Evolutionary conservation across 768 basidiomycete species (phyloP), one percentile per base, ranked within the genome.

Genomic region (Phylloporus rhodoxanthus): DNA sequence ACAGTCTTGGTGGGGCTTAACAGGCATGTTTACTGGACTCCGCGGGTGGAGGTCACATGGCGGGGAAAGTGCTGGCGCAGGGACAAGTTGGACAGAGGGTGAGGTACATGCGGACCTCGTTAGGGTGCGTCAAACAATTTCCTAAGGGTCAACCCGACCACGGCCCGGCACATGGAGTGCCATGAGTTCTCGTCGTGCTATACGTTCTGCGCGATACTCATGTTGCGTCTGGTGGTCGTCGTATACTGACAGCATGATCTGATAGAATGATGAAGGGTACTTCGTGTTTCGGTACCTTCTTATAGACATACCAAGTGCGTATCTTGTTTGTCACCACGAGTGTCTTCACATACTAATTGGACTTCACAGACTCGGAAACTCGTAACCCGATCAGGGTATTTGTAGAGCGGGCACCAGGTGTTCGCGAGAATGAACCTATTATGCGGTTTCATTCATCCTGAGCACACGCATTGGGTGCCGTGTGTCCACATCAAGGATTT

Each of bases 81-180:
- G 75, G 11, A 71, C 70, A 50, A 59, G 69, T 15, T 87, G 76
- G 68, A 81, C 75, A 15, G 87, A 90, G 53, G 88, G 89, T 8
- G 87, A 91, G 58, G 85, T 87, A 8, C 89, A 91, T 65, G 89
- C 81, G 8, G 82, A 86, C 67, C 75, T 89, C 36, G 72, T 89
- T 51, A 79, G 78, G 74, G 88, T 88, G 66, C 50, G 79, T 71
- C 17, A 17, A 48, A 38, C 33, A 19, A 37, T 50, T 52, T 51
- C 15, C 47, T 44, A 17, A 34, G 19, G 38, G 38, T 50, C n/a
- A 40, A 26, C 33, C 45, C 15, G 15, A 39, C 37, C 28, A 28
- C 6, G 25, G 48, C 44, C 14, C 17, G 34, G 25, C 26, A 20
- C 36, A 38, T 28, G 36, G 46, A 34, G 46, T 28, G 34, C 26